These are phyloP conservation scores for Sechiopsis laciniata DNA, from an alignment of 306 rosid genomes.

Conservation along the genomic window DNA sequence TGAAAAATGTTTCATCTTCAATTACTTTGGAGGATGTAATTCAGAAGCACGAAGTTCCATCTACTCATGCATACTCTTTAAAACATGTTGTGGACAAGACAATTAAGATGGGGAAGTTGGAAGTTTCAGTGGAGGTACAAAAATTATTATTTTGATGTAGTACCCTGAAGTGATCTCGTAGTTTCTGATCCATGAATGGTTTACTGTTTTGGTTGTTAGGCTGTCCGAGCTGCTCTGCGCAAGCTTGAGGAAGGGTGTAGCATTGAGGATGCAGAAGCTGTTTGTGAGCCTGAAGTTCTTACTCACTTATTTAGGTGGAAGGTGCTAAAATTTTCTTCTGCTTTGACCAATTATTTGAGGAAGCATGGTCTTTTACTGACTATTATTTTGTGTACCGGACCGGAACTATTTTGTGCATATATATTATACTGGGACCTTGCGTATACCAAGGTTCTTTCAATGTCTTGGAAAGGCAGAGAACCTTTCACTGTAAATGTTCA, in stretches of 20 bases:
- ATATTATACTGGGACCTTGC: background rate
- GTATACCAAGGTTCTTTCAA: background rate
- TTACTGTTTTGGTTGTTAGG: conserved; percentile 36
- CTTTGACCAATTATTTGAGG: conserved; percentile 11
- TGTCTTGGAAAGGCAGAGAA: background rate
- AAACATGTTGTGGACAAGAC: conserved; percentile 53
- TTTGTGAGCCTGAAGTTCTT: conserved; percentile 65
- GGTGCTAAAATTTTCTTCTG: conserved; percentile 40
- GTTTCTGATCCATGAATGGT: conserved; percentile 4
- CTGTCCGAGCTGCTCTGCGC: conserved; percentile 67
- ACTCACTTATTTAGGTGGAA: conserved; percentile 68
- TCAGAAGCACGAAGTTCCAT: conserved; percentile 46
- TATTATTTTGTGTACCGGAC: background rate
- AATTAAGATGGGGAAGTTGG: conserved; percentile 76
- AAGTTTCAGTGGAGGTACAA: conserved; percentile 68
- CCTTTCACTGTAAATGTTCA: background rate
- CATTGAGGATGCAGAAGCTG: conserved; percentile 63
- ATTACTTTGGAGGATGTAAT: conserved; percentile 50
- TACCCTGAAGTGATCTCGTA: background rate
- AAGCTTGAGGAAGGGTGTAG: conserved; percentile 56
- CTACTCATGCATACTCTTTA: conserved; percentile 42
- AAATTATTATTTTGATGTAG: conserved; percentile 2
- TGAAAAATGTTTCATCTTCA: conserved; percentile 54
- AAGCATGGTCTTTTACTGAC: background rate
- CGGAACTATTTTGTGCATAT: background rate